A percentile compares a stretch with the other conserved stretches of the same genome.
Conservation (phyloP, 2,329 filamentous ascomycete species). For the Bipolaris bicolor region DNA sequence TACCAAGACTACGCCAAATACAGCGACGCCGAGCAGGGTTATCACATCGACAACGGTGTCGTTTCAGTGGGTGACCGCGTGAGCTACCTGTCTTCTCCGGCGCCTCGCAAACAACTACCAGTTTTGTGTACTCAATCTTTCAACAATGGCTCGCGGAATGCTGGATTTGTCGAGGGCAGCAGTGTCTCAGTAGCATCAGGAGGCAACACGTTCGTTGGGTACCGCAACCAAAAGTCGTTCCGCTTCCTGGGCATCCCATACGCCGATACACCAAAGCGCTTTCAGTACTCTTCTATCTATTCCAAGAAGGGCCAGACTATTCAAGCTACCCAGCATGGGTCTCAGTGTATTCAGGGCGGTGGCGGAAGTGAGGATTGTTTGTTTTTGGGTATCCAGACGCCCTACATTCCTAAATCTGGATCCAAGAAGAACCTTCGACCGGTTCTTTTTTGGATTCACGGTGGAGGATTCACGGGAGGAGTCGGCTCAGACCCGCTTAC, state of each 20-base stretch:
- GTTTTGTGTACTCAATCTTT: conserved; percentile 60
- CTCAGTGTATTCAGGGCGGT: conserved; percentile 52
- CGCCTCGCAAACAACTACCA: conserved; percentile 46
- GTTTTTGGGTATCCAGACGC: conserved; percentile 58
- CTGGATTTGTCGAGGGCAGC: conserved; percentile 31
- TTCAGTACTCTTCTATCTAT: conserved; percentile 56
- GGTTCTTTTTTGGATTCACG: conserved; percentile 61
- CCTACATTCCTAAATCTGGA: conserved; percentile 46
- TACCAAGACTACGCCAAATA: conserved; percentile 55
- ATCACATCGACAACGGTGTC: conserved; percentile 52
- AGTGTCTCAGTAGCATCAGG: conserved; percentile 49
- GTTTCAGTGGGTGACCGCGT: conserved; percentile 48
- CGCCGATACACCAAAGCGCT: conserved; percentile 52
- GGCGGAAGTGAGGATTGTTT: conserved; percentile 56
- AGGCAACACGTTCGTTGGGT: conserved; percentile 58
- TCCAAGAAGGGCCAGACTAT: conserved; percentile 54
- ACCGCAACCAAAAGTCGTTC: conserved; percentile 59
- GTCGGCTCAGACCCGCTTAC: conserved; percentile 41
- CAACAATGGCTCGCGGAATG: conserved; percentile 42
- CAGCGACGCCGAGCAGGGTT: conserved; percentile 47
- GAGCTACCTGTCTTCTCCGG: conserved; percentile 40
- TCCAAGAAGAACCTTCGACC: conserved; percentile 52
- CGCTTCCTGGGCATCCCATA: conserved; percentile 57
- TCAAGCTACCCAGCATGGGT: conserved; percentile 54
- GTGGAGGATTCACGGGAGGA: conserved; percentile 63